Conservation (phyloP, 768 basidiomycete genomes). For the Podaxis rugospora region DNA sequence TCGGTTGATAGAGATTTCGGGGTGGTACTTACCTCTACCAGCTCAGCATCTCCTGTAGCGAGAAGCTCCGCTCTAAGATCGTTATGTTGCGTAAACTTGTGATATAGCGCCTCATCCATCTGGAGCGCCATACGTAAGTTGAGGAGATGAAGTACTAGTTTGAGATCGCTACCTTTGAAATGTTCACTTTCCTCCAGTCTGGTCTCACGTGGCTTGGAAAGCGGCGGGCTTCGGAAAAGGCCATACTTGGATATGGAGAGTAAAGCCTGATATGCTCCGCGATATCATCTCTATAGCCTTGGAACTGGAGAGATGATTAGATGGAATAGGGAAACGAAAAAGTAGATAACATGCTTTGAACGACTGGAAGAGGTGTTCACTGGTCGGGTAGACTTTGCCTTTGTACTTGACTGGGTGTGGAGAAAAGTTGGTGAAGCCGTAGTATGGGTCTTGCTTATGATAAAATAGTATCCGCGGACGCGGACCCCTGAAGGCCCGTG, state of each 20-base stretch:
- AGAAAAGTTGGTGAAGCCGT: constrained; percentile 75
- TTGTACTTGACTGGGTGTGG: constrained; percentile 58
- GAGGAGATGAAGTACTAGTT: neutral
- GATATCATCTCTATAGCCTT: constrained; percentile 52
- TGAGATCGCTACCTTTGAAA: constrained; percentile 43
- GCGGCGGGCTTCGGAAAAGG: constrained; percentile 64
- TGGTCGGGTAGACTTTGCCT: constrained; percentile 65
- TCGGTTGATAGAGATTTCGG: neutral
- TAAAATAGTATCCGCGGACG: constrained; percentile 53
- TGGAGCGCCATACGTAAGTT: constrained; percentile 18
- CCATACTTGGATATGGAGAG: constrained; percentile 56
- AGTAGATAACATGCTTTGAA: constrained; percentile 48
- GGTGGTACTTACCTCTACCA: constrained; percentile 54
- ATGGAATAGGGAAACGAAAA: neutral
- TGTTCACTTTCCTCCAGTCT: constrained; percentile 69
- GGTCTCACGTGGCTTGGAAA: constrained; percentile 55
- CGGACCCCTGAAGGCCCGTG: constrained; percentile 16
- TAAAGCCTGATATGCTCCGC: constrained; percentile 68
- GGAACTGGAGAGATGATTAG: constrained; percentile 40
- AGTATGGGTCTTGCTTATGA: constrained; percentile 57
- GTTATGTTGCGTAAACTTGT: constrained; percentile 69
- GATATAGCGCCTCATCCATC: constrained; percentile 65
- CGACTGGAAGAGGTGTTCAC: constrained; percentile 75
- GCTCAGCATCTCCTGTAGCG: constrained; percentile 58
- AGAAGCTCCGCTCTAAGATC: constrained; percentile 57